Conservation (phyloP, 177 flowering plant species). For the Tripterygium wilfordii region DNA sequence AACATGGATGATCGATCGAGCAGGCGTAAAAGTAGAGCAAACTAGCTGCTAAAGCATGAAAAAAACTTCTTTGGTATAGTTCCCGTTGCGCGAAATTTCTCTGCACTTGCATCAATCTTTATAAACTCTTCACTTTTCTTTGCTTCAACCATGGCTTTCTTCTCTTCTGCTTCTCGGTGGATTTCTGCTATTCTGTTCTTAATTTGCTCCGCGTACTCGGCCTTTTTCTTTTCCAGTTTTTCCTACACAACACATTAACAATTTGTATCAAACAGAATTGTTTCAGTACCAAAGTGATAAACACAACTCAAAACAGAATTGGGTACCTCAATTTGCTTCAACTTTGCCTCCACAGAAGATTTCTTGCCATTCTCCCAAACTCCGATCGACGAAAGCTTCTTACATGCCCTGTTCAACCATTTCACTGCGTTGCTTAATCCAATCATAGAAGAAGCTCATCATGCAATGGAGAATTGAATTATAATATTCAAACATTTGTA, state of each 20-base stretch:
- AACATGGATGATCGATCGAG: too few relatives aligned
- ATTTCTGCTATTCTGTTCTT: slow-evolving; percentile 46
- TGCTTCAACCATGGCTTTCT: slow-evolving; percentile 47
- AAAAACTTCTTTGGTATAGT: slow-evolving; percentile 12
- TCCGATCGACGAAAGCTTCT: slow-evolving; percentile 20
- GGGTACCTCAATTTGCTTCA: slow-evolving; percentile 39
- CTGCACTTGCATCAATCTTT: slow-evolving; percentile 44
- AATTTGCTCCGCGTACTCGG: slow-evolving; percentile 47
- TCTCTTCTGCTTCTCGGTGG: slow-evolving; percentile 53
- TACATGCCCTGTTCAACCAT: slow-evolving; percentile 44
- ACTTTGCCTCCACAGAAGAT: slow-evolving; percentile 32
- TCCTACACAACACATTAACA: slow-evolving; percentile 33
- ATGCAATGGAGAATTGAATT: too few relatives aligned
- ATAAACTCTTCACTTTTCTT: slow-evolving; percentile 37
- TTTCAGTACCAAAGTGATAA: too few relatives aligned
- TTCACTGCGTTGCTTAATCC: too few relatives aligned
- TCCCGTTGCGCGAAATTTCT: slow-evolving; percentile 27
- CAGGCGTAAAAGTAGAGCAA: too few relatives aligned
- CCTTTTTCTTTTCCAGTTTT: slow-evolving; percentile 49
- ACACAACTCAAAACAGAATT: too few relatives aligned
- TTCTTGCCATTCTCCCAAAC: slow-evolving; percentile 39
- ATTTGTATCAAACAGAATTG: too few relatives aligned
- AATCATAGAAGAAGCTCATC: too few relatives aligned
- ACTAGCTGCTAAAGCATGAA: slow-evolving; percentile 16
- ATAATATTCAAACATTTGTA: too few relatives aligned